Percentiles rank a stretch among this genome's conserved stretches.
Conservation (phyloP, 768 basidiomycete genomes). For the Tylopilus intermedius region DNA sequence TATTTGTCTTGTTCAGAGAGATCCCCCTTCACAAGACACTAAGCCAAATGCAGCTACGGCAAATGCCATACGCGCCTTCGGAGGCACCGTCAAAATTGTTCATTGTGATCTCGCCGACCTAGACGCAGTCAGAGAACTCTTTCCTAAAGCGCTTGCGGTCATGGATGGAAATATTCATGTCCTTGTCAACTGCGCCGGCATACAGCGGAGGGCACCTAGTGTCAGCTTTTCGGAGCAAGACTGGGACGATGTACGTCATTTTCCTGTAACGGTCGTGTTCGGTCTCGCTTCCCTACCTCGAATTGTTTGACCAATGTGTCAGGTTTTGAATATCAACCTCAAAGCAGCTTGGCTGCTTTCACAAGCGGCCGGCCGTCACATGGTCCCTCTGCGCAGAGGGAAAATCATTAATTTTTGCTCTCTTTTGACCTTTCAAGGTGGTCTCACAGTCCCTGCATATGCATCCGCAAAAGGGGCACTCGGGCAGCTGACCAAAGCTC, state of each 20-base stretch:
- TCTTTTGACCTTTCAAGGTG: slow-evolving; percentile 49
- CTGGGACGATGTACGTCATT: slow-evolving; percentile 62
- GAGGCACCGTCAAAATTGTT: slow-evolving; percentile 38
- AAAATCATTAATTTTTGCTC: slow-evolving; percentile 70
- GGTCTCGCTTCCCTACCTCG: slow-evolving; percentile 4
- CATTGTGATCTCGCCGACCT: slow-evolving; percentile 55
- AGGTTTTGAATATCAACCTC: slow-evolving; percentile 86
- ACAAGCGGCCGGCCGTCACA: slow-evolving; percentile 84
- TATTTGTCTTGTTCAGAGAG: slow-evolving; percentile 46
- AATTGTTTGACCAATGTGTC: slow-evolving; percentile 9
- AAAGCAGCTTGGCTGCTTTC: slow-evolving; percentile 82
- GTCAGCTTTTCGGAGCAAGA: slow-evolving; percentile 61
- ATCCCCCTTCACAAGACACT: slow-evolving; percentile 30
- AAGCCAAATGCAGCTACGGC: slow-evolving; percentile 34
- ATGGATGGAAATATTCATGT: slow-evolving; percentile 55
- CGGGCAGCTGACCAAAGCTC: slow-evolving; percentile 80
- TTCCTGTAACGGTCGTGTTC: slow-evolving; percentile 26
- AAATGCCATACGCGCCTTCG: slow-evolving; percentile 34
- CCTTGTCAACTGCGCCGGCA: slow-evolving; percentile 68
- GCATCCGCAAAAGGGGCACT: slow-evolving; percentile 88
- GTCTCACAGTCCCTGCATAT: slow-evolving; percentile 80
- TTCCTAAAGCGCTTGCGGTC: slow-evolving; percentile 42
- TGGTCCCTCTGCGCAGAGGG: slow-evolving; percentile 69
- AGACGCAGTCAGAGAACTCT: slow-evolving; percentile 44
- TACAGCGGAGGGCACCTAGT: slow-evolving; percentile 55